Evolutionary conservation across 2,329 filamentous ascomycete species (phyloP), one percentile per base, ranked within the genome.

Genomic region (Claviceps maximensis): DNA sequence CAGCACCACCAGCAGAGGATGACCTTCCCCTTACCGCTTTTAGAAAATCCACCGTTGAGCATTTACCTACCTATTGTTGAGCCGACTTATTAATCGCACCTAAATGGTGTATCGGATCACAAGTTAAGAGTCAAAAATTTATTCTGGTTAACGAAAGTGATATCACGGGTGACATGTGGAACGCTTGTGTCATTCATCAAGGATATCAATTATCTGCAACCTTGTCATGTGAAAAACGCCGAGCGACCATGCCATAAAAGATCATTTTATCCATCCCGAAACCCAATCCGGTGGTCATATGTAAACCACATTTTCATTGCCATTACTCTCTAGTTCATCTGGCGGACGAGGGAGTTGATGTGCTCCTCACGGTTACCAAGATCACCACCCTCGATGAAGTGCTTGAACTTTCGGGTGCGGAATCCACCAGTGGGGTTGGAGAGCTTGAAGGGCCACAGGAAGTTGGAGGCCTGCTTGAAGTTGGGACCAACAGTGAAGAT

Each of bases 381-480:
- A 75, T 98, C 93, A 85, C 93, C 93, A 75, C 91, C 93, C 81
- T 96, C 87, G 60, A 97, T 87, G 79, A 88, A 97, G 80, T 97
- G 90, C 81, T 89, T 93, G 84, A 97, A 97, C 82, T 97, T 98
- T 77, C 93, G 82, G 67, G 86, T 75, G 65, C 86, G 86, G 89
- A 97, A 98, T 61, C 93, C 91, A 73, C 93, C 93, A 65, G 78
- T 97, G 70, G 93, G 93, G 84, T 95, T 96, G 83, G 83, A 89
- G 64, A 98, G 87, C 87, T 98, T 97, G 85, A 98, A 98, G 71
- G 93, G 93, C 93, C 93, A 98, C 64, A 97, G 78, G 84, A 97
- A 97, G 86, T 97, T 98, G 79, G 85, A 83, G 68, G 88, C 89
- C 80, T 96, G 90, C 86, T 96, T 97, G 87, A 93, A 94, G 85